phyloP scores from a whole-genome alignment of 768 basidiomycete species.

The Hydnomerulius pinastri region DNA sequence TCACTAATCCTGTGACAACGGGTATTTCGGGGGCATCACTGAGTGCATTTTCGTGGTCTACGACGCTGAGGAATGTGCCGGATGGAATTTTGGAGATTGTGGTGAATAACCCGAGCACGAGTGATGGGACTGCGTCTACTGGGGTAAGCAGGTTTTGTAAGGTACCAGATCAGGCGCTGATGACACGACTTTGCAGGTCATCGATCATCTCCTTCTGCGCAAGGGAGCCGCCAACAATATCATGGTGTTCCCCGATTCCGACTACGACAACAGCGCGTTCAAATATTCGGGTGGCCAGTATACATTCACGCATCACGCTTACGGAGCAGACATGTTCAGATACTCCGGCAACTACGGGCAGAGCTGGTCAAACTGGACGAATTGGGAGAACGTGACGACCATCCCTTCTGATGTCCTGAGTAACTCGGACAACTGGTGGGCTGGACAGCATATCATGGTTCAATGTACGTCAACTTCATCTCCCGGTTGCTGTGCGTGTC shows the following conservation, averaged over 20 bases:
- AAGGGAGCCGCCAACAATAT: constrained; percentile 77
- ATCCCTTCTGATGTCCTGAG: constrained; percentile 62
- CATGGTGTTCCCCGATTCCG: constrained; percentile 84
- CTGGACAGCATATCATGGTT: constrained; percentile 81
- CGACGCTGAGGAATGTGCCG: constrained; percentile 70
- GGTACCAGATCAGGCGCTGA: not conserved
- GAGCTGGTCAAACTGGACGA: constrained; percentile 80
- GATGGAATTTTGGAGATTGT: constrained; percentile 83
- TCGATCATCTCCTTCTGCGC: constrained; percentile 78
- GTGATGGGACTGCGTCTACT: constrained; percentile 45
- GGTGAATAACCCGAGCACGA: constrained; percentile 55
- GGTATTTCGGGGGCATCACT: constrained; percentile 53
- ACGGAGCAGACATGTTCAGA: constrained; percentile 84
- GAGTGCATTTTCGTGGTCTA: constrained; percentile 74
- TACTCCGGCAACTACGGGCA: constrained; percentile 87
- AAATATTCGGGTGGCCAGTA: constrained; percentile 62
- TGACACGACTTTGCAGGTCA: constrained; percentile 40
- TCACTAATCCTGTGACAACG: constrained; percentile 51
- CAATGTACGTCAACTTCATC: constrained; percentile 61
- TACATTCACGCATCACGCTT: constrained; percentile 78
- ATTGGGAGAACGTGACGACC: constrained; percentile 73
- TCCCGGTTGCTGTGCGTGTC: not conserved
- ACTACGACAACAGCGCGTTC: constrained; percentile 70
- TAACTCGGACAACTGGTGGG: constrained; percentile 60
- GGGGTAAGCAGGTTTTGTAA: constrained; percentile 46